Evolutionary conservation across 208 protist species (phyloP).

Genomic region (Crithidia expoeki): DNA sequence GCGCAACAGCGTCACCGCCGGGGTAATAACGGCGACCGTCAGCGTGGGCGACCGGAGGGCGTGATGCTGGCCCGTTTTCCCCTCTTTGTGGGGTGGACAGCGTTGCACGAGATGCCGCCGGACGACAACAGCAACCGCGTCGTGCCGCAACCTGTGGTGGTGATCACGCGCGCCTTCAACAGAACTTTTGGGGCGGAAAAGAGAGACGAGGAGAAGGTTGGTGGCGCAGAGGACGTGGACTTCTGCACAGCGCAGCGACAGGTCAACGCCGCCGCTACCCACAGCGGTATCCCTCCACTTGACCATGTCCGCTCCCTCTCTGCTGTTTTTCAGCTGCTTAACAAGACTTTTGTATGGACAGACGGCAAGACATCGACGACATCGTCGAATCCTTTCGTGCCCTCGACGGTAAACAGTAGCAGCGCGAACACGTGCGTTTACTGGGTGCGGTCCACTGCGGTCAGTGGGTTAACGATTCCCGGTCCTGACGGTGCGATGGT

Average conservation of each 20-base stretch:
- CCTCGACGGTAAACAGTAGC: not conserved
- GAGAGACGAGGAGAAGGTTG: too few relatives aligned
- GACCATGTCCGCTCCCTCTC: constrained; percentile 50
- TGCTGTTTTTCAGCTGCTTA: constrained; percentile 27
- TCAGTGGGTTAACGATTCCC: constrained; percentile 67
- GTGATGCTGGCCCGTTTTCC: constrained; percentile 62
- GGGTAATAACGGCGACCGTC: not conserved
- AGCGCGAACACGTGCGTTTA: constrained; percentile 20
- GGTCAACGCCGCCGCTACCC: too few relatives aligned
- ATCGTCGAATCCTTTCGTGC: not conserved
- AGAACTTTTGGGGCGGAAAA: too few relatives aligned
- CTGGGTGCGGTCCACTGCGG: constrained; percentile 59
- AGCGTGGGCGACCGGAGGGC: constrained; percentile 1
- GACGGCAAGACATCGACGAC: constrained; percentile 7
- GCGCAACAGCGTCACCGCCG: constrained; percentile 17
- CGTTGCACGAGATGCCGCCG: constrained; percentile 62
- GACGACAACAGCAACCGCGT: constrained; percentile 79
- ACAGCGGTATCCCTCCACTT: constrained; percentile 31
- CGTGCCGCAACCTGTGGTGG: constrained; percentile 70
- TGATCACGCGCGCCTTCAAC: constrained; percentile 24
- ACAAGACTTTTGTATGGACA: constrained; percentile 7
- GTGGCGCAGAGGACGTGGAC: not conserved
- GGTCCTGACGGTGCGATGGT: constrained; percentile 80
- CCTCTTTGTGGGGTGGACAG: constrained; percentile 68
- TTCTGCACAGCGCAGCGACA: constrained; percentile 16